A percentile compares a stretch with the other conserved stretches of the same genome.
Conservation (phyloP, 768 basidiomycete species). For the Cystobasidium tubakii region DNA sequence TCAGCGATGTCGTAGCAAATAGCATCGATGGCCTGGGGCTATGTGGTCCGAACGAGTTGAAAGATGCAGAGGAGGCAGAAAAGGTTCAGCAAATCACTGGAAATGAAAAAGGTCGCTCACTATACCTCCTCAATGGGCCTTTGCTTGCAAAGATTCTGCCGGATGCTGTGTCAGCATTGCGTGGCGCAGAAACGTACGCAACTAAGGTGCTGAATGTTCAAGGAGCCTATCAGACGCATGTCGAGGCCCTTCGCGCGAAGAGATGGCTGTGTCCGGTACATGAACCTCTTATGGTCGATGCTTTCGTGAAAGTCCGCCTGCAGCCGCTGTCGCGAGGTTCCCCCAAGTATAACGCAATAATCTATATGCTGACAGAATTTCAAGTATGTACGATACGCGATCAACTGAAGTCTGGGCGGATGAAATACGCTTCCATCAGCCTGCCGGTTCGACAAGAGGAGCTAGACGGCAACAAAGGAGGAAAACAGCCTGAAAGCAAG, state of each 20-base stretch:
- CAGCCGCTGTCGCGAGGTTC: conserved; percentile 63
- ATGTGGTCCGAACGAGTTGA: too few relatives aligned
- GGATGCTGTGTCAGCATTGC: conserved; percentile 58
- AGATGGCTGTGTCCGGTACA: background rate
- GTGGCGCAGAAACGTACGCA: conserved; percentile 48
- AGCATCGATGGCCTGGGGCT: too few relatives aligned
- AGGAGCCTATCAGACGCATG: background rate
- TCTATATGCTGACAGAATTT: conserved; percentile 60
- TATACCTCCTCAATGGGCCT: conserved; percentile 48
- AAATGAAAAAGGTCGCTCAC: background rate
- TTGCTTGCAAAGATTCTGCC: conserved; percentile 53
- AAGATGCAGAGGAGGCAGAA: background rate
- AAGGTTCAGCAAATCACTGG: background rate
- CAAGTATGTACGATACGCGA: background rate
- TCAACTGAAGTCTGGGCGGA: background rate
- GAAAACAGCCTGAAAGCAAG: background rate
- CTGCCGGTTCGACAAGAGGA: background rate
- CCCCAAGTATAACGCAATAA: conserved; percentile 66
- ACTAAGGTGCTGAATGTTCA: background rate
- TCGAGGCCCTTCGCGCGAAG: background rate
- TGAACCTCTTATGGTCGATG: conserved; percentile 45
- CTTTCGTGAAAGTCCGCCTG: conserved; percentile 64
- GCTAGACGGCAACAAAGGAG: background rate
- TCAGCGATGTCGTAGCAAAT: conserved; percentile 54
- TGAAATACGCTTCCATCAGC: background rate